Evolutionary conservation across 768 basidiomycete species (phyloP).

Genomic region (Mycena venus): DNA sequence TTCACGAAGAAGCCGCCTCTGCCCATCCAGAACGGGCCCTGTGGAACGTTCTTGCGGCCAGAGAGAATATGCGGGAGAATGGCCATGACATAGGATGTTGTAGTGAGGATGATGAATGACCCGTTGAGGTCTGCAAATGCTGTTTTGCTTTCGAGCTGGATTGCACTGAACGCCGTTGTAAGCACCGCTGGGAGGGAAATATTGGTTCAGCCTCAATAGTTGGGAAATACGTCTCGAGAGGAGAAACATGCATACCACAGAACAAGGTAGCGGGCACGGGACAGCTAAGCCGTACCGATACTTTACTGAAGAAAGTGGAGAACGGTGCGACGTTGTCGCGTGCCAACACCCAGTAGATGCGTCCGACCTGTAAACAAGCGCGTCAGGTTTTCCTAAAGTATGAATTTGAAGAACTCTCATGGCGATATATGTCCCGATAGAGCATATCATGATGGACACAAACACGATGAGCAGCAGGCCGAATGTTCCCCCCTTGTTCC

Average conservation of each 20-base stretch:
- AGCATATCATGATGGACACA: too few relatives aligned
- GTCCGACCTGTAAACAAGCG: background rate
- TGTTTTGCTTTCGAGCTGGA: background rate
- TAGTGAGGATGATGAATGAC: background rate
- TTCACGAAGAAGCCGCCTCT: background rate
- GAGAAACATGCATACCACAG: background rate
- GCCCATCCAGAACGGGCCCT: too few relatives aligned
- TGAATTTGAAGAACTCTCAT: too few relatives aligned
- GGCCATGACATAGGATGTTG: conserved; percentile 26
- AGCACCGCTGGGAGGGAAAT: background rate
- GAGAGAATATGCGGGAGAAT: conserved; percentile 9
- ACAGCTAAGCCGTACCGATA: too few relatives aligned
- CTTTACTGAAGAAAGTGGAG: too few relatives aligned
- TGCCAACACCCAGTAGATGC: too few relatives aligned
- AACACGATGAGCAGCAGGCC: too few relatives aligned
- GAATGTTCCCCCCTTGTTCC: too few relatives aligned
- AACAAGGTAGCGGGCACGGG: background rate
- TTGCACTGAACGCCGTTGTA: background rate
- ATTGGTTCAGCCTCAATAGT: background rate
- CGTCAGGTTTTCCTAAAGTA: background rate
- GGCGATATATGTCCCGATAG: too few relatives aligned
- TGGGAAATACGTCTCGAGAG: background rate
- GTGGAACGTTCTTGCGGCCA: too few relatives aligned
- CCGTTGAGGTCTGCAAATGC: background rate
- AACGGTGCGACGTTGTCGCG: too few relatives aligned